phyloP scores from a whole-genome alignment of 495 filamentous ascomycete genomes.

The Pyrenula aspistea region DNA sequence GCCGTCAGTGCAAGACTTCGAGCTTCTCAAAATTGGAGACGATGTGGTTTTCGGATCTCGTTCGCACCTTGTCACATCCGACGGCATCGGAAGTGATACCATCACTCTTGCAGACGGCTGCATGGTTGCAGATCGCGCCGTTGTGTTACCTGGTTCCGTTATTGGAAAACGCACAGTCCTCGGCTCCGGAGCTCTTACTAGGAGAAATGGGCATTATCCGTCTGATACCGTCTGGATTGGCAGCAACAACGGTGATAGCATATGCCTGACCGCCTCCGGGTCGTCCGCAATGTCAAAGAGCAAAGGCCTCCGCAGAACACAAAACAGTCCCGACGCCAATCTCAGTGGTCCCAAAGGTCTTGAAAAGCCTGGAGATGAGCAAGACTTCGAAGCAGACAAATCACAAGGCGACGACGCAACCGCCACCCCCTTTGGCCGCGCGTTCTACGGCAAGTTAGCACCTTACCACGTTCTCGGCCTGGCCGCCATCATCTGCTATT shows the following conservation, averaged over 20 bases:
- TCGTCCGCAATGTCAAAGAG: conserved; percentile 5
- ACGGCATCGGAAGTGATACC: conserved; percentile 25
- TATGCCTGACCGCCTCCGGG: conserved; percentile 19
- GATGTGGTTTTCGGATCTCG: conserved; percentile 36
- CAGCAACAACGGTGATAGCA: conserved; percentile 25
- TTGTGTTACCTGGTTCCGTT: conserved; percentile 25
- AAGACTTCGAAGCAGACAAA: conserved; percentile 4
- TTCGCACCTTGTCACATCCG: conserved; percentile 28
- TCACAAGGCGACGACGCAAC: conserved; percentile 4
- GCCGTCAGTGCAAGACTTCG: conserved; percentile 28
- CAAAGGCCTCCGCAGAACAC: background rate
- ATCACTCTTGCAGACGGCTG: conserved; percentile 25
- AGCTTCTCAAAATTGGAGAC: conserved; percentile 32
- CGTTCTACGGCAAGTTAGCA: conserved; percentile 27
- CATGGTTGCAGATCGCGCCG: conserved; percentile 33
- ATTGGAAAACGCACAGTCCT: conserved; percentile 24
- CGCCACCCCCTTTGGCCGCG: conserved; percentile 24
- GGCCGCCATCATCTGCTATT: conserved; percentile 27
- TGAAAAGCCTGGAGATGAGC: background rate
- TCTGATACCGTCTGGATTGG: conserved; percentile 29
- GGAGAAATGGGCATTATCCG: conserved; percentile 20
- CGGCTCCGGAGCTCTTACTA: conserved; percentile 30
- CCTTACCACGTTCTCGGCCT: conserved; percentile 26
- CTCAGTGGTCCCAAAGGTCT: background rate
- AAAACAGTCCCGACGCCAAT: background rate